Evolutionary conservation across 2,329 filamentous ascomycete species (phyloP).

Genomic region (Diaporthe sp.): DNA sequence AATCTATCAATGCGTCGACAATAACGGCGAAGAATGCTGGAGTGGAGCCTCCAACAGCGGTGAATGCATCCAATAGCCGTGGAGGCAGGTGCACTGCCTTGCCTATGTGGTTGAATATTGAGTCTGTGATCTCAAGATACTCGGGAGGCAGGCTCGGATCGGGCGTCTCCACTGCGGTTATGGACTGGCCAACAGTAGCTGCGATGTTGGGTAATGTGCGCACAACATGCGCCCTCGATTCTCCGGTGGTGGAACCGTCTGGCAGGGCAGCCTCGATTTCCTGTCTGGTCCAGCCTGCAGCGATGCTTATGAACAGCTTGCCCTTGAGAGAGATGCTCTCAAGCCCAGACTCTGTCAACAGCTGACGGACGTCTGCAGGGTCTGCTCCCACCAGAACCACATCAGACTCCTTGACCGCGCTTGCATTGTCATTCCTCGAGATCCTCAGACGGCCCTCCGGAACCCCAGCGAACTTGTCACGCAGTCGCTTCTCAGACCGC

Average conservation of each 20-base stretch:
- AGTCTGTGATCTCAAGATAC: constrained; percentile 47
- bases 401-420: constrained; percentile 51
- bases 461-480: constrained; percentile 39
- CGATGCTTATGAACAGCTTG: constrained; percentile 65
- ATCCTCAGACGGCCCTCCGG: constrained; percentile 6
- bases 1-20: constrained; percentile 70
- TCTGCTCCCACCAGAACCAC: constrained; percentile 61
- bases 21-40: constrained; percentile 72
- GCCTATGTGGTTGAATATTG: constrained; percentile 69
- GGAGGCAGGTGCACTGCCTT: constrained; percentile 63
- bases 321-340: constrained; percentile 50
- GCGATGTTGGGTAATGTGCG: constrained; percentile 53
- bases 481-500: constrained; percentile 42
- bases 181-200: constrained; percentile 48
- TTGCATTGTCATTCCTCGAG: constrained; percentile 47
- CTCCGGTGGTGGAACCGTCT: constrained; percentile 37
- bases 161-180: constrained; percentile 50
- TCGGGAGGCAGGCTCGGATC: constrained; percentile 41
- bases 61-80: constrained; percentile 67
- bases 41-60: constrained; percentile 70
- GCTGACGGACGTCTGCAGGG: constrained; percentile 55
- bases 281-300: constrained; percentile 60
- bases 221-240: constrained; percentile 44
- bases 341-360: constrained; percentile 53
- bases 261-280: constrained; percentile 54